Evolutionary conservation across 306 rosid species (phyloP), one percentile per base, ranked within the genome.

Genomic region (Cicer chorassanicum): DNA sequence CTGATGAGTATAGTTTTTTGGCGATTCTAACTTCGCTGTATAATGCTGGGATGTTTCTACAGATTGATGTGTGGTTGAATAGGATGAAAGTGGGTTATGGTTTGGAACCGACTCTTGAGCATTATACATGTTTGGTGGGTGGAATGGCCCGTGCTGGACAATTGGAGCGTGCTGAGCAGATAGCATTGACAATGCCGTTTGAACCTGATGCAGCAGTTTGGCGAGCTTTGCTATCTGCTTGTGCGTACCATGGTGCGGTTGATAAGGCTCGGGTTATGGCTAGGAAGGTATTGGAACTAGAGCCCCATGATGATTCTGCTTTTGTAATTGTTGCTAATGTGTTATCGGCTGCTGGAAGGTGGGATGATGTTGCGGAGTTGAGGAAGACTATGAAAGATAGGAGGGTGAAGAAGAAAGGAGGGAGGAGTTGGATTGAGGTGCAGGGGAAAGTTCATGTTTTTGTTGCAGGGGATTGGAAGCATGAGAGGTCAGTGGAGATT

Each of bases 341-440:
- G 78, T 71, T 93, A 15, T 89, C 97, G 0, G 60, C 84, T 14
- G 78, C 84, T 3, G 89, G 84, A 74, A 88, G 91, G 84, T 89
- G 97, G 98, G 89, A 86, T 44, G 94, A 91, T 85, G 98, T 89
- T 81, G 93, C 90, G 0, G 77, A 87, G 77, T 82, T 91, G 83
- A 86, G 98, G 89, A 84, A 84, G 89, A 68, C 66, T 77, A 89
- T 93, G 91, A 93, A 81, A 70, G 86, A 89, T 43, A 76, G 84
- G 76, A 73, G 72, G 80, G 96, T 89, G 85, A 87, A 78, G 86
- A 91, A 93, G 86, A 83, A 82, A 68, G 84, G 85, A 5, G 98
- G 98, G 42, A 83, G 87, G 81, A 93, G 98, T 81, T 93, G 98
- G 98, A 86, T 93, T 62, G 98, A 93, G 83, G 87, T 89, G 51